Evolutionary conservation across 1,284 basidiomycete genomes (phyloP).

Genomic region (Ceratobasidium sp.): DNA sequence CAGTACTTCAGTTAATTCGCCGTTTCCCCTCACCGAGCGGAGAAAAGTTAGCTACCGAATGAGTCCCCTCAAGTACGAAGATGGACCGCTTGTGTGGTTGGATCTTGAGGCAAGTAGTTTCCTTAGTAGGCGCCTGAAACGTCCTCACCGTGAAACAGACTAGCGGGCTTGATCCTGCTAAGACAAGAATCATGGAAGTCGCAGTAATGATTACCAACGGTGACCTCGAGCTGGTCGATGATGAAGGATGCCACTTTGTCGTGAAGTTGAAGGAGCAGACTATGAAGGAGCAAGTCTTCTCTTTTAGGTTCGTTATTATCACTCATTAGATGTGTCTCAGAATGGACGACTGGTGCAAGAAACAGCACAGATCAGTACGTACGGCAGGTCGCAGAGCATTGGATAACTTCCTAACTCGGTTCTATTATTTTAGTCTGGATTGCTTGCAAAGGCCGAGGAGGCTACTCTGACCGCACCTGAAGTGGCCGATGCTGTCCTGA

Average conservation of each 20-base stretch:
- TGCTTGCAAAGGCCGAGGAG: conserved; percentile 75
- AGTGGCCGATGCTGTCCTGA: conserved; percentile 72
- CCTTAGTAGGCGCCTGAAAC: background rate
- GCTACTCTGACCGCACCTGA: conserved; percentile 70
- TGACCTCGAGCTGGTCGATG: conserved; percentile 80
- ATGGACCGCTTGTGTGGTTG: conserved; percentile 87
- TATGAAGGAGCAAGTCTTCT: conserved; percentile 69
- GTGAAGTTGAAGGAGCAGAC: conserved; percentile 73
- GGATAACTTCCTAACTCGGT: background rate
- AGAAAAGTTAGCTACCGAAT: background rate
- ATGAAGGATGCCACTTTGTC: conserved; percentile 75
- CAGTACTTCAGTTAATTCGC: no score
- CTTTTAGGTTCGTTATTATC: background rate
- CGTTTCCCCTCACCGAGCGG: background rate
- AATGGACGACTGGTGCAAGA: conserved; percentile 83
- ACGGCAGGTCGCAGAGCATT: no score
- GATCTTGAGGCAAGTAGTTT: conserved; percentile 72
- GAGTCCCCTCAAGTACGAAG: conserved; percentile 57
- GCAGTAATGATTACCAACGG: conserved; percentile 87
- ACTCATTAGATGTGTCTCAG: conserved; percentile 58
- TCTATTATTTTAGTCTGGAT: conserved; percentile 69
- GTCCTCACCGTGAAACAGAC: conserved; percentile 61
- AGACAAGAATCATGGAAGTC: conserved; percentile 80
- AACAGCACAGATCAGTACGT: conserved; percentile 76
- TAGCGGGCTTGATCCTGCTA: conserved; percentile 76